Evolutionary conservation across 202 grass and related monocot genomes (phyloP), one percentile per base, ranked within the genome.

Genomic region (Setaria viridis): DNA sequence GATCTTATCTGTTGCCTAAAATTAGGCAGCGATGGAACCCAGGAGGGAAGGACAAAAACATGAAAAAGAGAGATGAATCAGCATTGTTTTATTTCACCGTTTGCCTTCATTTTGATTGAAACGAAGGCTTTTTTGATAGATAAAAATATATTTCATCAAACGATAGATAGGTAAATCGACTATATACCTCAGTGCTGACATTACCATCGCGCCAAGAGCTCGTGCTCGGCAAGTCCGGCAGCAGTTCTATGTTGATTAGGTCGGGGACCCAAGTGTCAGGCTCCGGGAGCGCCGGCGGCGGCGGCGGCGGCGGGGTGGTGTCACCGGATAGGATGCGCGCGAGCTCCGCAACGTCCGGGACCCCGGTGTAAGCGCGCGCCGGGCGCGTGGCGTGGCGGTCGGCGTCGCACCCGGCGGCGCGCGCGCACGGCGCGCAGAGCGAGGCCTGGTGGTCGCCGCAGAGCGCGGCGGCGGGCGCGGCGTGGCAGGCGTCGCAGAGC

Each of bases 401-500:
- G 34, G 15, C 66, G 43, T 6, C 41, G 59, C 71, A 83, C 0
- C 55, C 41, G 10, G 46, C 62, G 16, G 25, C 32, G 39, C 32
- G n/a, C 0, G 42, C 67, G 76, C 90, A 92, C 0, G 4, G 5
- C 7, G 46, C 20, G 83, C 90, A 92, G 62, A 89, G 41, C 6
- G 41, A 41, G 59, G 77, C 79, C 30, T n/a, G 30, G 54, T 82
- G 82, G 11, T 25, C 56, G 48, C 4, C 30, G 84, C 76, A 87
- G 76, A 37, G 80, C 62, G 57, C 49, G 55, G 37, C 75, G 20
- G 87, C 84, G 37, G 80, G 55, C n/a, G 46, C 69, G 76, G 84
- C 43, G 70, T 60, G 29, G 90, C 90, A 92, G 16, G 32, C 37
- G 64, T 84, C 70, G 84, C 90, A 92, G 76, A 92, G 81, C 73